phyloP scores from a whole-genome alignment of 352 stramenopile genomes.

The Phytophthora pluvialis region DNA sequence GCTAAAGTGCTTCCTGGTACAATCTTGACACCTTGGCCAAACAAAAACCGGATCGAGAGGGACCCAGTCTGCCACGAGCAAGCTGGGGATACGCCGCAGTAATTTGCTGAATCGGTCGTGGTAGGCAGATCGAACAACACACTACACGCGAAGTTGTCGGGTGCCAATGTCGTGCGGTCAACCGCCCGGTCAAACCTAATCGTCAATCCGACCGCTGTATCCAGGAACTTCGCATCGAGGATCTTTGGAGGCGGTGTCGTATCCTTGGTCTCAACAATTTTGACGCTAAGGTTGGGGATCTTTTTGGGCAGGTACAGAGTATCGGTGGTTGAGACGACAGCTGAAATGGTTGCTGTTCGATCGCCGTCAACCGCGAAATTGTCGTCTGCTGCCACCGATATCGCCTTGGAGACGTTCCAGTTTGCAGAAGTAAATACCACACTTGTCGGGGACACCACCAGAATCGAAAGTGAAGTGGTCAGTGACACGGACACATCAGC shows the following conservation, averaged over 20 bases:
- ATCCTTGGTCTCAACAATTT: slow-evolving; percentile 69
- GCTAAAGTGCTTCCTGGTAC: slow-evolving; percentile 43
- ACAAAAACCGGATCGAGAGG: slow-evolving; percentile 52
- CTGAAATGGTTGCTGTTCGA: slow-evolving; percentile 40
- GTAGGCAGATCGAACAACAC: slow-evolving; percentile 64
- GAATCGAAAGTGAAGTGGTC: slow-evolving; percentile 38
- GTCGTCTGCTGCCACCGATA: slow-evolving; percentile 54
- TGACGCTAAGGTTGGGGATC: slow-evolving; percentile 43
- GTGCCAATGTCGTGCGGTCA: slow-evolving; percentile 32
- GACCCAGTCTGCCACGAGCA: slow-evolving; percentile 62
- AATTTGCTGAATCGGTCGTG: slow-evolving; percentile 32
- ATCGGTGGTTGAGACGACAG: slow-evolving; percentile 38
- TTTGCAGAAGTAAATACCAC: slow-evolving; percentile 46
- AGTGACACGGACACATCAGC: slow-evolving; percentile 45
- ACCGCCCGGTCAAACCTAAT: slow-evolving; percentile 61
- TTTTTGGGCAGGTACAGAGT: slow-evolving; percentile 38
- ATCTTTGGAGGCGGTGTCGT: slow-evolving; percentile 63
- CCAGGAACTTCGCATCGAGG: slow-evolving; percentile 56
- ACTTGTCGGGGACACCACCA: slow-evolving; percentile 46
- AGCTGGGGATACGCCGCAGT: slow-evolving; percentile 42
- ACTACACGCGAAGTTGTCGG: slow-evolving; percentile 53
- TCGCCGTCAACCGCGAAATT: slow-evolving; percentile 55
- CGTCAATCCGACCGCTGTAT: slow-evolving; percentile 49
- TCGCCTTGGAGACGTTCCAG: slow-evolving; percentile 57
- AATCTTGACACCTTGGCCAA: slow-evolving; percentile 49